Base-by-base conservation (phyloP, 2,329 filamentous ascomycete genomes). In the Penicillium sclerotigenum region DNA sequence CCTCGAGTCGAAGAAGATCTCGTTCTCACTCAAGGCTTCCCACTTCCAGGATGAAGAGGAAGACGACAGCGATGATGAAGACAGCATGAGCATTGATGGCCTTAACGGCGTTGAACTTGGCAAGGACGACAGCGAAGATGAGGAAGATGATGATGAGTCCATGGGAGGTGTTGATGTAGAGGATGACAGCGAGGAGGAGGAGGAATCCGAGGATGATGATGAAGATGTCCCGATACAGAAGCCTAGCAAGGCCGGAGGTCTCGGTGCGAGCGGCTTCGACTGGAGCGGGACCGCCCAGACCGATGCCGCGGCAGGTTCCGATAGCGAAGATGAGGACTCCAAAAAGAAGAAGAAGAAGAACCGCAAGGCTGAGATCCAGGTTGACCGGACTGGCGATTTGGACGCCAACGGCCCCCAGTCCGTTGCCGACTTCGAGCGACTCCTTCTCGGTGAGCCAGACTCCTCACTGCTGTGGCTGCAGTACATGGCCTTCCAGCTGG, bases 401-500 rank as follows among this genome's bases (percentile, higher is more conserved):
- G 91, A 97, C 71, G 86, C 84, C 45, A 85, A 92, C 65, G 93
- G 93, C 0, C 94, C 94, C 2, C 91, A 95, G 71, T 93, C 90
- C 1, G 84, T 90, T 16, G 90, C 89, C 60, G 95, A 99, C 74
- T 99, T 91, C 73, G 95, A 99, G 77, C 88, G 94, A 64, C 86
- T 97, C 24, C 83, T 99, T 40, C 84, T 99, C 22, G 90, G 91
- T 54, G 89, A 96, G 71, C 91, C 94, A 2, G 91, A 97, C 76
- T 93, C 90, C n/a, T 95, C 93, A 0, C 81, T 88, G 59, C 83
- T 97, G 28, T 99, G 94, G 94, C 90, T 97, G 52, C 85, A 90
- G 63, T 99, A 99, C 77, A 97, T 99, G 91, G 91, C 92, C n/a
- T 96, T 96, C 82, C 91, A 97, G 75, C 87, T 97, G 73, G 88